Evolutionary conservation across 192 early-diverging fungal species (phyloP), one percentile per base, ranked within the genome.

Genomic region (Podochytrium sp.): DNA sequence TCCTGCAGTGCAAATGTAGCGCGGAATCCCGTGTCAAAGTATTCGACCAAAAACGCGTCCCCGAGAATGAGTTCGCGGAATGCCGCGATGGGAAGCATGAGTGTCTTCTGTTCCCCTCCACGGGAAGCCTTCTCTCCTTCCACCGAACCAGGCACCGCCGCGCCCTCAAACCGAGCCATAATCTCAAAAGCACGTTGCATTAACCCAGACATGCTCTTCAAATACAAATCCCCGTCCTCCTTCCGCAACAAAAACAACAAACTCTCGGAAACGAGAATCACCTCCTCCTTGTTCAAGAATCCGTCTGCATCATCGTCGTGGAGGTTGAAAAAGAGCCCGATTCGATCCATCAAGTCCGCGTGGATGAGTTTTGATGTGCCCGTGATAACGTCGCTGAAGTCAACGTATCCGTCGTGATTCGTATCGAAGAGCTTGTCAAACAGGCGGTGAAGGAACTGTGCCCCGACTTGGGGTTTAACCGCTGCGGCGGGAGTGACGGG

Each of bases 41-140:
- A 95, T 33, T 83, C 80, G 64, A 94, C 92, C n/a, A 98, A 79
- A 39, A 90, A 86, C 42, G 92, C 93, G 75, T 97, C 95, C 20
- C 89, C 91, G 63, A 97, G 79, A n/a, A 95, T 84, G 1, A 94
- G 87, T 84, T 97, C 93, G 35, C 91, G 82, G 76, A 91, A 92
- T 67, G 81, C 85, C 27, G 81, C 66, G 14, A 68, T 53, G 16
- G 66, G 50, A 3, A 68, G 50, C 66, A 53, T 30, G 14, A 68
- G 12, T 6, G 12, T 3, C 33, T 18, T 16, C 5, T 68, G 34
- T 47, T 35, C 25, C 0, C 39, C 20, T 12, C 59, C 39, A 20
- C 20, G 4, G 5, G 59, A 61, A 18, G 32, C 59, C 34, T 50
- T 51, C 0, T 4, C 50, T 0, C 30, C 49, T 6, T 62, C 60